Base-by-base conservation (phyloP, 2,329 filamentous ascomycete species). In the Lasiodiplodia gonubiensis region DNA sequence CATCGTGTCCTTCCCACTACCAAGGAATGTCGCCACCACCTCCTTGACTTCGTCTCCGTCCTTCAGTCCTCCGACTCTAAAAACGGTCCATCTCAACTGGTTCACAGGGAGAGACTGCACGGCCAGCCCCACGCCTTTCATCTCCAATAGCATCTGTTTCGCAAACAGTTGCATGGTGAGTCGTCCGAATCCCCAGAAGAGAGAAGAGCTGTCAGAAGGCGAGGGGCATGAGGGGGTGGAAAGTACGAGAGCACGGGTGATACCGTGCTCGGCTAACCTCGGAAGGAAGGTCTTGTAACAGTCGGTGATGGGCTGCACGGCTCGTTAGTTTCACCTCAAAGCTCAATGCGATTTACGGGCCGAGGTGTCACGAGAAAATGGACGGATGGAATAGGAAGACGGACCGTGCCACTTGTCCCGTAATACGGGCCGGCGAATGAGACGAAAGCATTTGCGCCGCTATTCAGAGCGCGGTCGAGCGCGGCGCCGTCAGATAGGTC, bases 201-300 rank as follows among this genome's bases (percentile, higher is more conserved):
- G 4, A 16, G 51, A 53, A 4, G 51, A 18, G 21, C 23, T 14
- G 25, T 53, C 51, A 25, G 25, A 12, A 1, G 51, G 51, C 2
- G 23, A 12, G 21, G 51, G 51, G 51, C 21, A 53, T 1, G 51
- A 53, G 1, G 51, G 51, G 8, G 51, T 53, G 18, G 23, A 27
- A 25, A 53, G 51, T 23, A 53, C 51, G 25, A 53, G 51, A 12
- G 51, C 51, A 23, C 51, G 51, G 51, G 51, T 30, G 51, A 53
- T 53, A 23, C 18, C 18, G 51, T 53, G 51, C 23, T 27, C 23
- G 23, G 23, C 23, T 23, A 53, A 25, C 23, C 18, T 12, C 7
- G 51, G 51, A 12, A 53, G 23, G 51, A 53, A 30, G 4, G 51
- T 53, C 11, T 12, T 30, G 25, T 53, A 53, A 3, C 51, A 53